These are phyloP conservation scores for Botrytis fragariae DNA, from an alignment of 2,329 filamentous ascomycete genomes.

Conservation along the genomic window DNA sequence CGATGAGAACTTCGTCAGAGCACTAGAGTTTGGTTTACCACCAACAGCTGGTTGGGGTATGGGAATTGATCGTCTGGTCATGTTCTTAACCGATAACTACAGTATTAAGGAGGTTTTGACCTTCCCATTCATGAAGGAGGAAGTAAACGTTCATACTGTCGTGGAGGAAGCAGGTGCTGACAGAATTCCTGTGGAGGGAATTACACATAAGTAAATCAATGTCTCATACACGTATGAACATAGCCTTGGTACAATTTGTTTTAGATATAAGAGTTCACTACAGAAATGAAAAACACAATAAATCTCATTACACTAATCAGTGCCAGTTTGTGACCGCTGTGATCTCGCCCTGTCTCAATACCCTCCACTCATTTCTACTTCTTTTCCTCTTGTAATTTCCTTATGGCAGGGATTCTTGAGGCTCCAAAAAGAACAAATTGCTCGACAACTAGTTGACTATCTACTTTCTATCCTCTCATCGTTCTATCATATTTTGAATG, in stretches of 20 bases:
- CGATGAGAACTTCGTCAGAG: constrained; percentile 91
- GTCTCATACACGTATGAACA: background rate
- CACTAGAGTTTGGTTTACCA: constrained; percentile 85
- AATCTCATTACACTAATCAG: background rate
- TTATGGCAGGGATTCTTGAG: background rate
- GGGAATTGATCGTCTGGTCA: constrained; percentile 89
- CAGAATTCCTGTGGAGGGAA: constrained; percentile 59
- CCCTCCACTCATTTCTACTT: background rate
- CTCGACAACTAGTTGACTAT: background rate
- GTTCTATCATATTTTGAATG: background rate
- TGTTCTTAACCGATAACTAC: constrained; percentile 96
- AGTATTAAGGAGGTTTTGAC: constrained; percentile 93
- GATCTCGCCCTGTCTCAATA: background rate
- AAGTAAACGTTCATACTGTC: constrained; percentile 50
- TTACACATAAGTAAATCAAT: constrained; percentile 33
- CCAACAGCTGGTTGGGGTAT: constrained; percentile 96
- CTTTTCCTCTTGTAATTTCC: background rate
- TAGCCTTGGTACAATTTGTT: background rate
- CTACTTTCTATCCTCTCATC: background rate
- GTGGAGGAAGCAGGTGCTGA: constrained; percentile 62
- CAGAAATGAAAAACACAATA: background rate
- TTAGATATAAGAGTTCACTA: background rate
- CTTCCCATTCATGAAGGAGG: constrained; percentile 98
- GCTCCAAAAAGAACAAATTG: background rate
- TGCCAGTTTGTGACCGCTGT: background rate